Evolutionary conservation across 305 asterid genomes (phyloP).

Genomic region (Rubia balearica): DNA sequence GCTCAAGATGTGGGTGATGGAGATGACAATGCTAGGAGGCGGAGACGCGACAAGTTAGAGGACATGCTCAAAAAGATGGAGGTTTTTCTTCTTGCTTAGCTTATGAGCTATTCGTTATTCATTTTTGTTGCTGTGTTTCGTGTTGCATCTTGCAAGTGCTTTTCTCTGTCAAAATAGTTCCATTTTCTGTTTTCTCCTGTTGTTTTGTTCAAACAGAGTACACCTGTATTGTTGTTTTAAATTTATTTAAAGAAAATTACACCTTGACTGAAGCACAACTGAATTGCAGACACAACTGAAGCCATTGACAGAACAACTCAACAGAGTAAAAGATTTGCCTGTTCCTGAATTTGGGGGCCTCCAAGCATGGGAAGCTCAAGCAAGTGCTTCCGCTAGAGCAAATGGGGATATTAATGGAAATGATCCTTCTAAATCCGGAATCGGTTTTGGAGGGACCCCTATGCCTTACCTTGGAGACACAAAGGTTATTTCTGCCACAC

Average conservation of each 20-base stretch:
- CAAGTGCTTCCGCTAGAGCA: conserved; percentile 56
- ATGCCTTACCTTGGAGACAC: conserved; percentile 94
- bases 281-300: conserved; percentile 69
- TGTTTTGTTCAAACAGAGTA: not conserved
- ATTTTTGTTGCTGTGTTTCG: conserved; percentile 3
- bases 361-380: conserved; percentile 82
- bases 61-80: conserved; percentile 76
- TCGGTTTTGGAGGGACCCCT: conserved; percentile 79
- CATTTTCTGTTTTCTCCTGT: not conserved
- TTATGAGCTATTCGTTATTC: not conserved
- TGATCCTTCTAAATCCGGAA: conserved; percentile 52
- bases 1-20: conserved; percentile 71
- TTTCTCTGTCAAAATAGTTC: not conserved
- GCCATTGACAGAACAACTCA: conserved; percentile 75
- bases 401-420: conserved; percentile 50
- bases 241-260: not conserved
- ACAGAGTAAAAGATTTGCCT: conserved; percentile 80
- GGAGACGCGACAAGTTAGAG: conserved; percentile 68
- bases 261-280: conserved; percentile 13
- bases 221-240: not conserved
- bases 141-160: not conserved
- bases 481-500: conserved; percentile 36
- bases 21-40: conserved; percentile 88
- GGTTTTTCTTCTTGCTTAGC: conserved; percentile 40
- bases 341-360: conserved; percentile 83